Evolutionary conservation across 768 basidiomycete species (phyloP).

Genomic region (Mycena galopus): DNA sequence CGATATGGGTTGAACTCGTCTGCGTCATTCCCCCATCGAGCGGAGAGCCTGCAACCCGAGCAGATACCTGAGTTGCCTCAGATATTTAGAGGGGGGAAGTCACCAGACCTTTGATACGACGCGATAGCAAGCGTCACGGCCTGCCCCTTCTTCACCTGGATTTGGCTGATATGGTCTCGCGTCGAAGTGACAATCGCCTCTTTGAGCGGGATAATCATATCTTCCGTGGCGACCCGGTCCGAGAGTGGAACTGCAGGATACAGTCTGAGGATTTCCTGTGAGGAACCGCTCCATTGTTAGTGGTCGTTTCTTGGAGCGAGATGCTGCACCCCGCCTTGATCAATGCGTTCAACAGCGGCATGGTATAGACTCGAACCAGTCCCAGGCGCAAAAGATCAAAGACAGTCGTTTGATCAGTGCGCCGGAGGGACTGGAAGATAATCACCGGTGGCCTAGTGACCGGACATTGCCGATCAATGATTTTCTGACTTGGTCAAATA

Average conservation of each 20-base stretch:
- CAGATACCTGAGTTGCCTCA: neutral
- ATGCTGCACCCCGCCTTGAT: slow-evolving; percentile 17
- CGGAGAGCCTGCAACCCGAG: slow-evolving; percentile 2
- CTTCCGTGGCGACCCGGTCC: slow-evolving; percentile 14
- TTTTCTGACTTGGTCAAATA: no score
- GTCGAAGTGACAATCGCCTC: neutral
- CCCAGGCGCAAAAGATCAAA: no score
- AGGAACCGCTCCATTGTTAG: neutral
- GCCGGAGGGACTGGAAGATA: no score
- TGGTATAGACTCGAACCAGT: no score
- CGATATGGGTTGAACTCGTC: slow-evolving; percentile 9
- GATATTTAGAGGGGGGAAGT: no score
- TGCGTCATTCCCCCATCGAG: slow-evolving; percentile 23
- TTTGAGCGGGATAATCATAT: slow-evolving; percentile 11
- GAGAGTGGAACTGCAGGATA: slow-evolving; percentile 11
- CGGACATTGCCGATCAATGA: no score
- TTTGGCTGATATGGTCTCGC: neutral
- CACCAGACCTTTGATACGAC: slow-evolving; percentile 17
- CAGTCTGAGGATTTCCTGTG: slow-evolving; percentile 27
- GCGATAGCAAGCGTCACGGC: neutral
- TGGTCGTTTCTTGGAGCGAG: neutral
- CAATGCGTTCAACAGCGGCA: slow-evolving; percentile 27
- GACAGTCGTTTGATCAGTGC: no score
- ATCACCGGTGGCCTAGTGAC: no score
- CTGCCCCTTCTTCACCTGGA: slow-evolving; percentile 20